These are phyloP conservation scores for Cutaneotrichosporon arboriforme DNA, from an alignment of 1,284 basidiomycete species.

Conservation along the genomic window DNA sequence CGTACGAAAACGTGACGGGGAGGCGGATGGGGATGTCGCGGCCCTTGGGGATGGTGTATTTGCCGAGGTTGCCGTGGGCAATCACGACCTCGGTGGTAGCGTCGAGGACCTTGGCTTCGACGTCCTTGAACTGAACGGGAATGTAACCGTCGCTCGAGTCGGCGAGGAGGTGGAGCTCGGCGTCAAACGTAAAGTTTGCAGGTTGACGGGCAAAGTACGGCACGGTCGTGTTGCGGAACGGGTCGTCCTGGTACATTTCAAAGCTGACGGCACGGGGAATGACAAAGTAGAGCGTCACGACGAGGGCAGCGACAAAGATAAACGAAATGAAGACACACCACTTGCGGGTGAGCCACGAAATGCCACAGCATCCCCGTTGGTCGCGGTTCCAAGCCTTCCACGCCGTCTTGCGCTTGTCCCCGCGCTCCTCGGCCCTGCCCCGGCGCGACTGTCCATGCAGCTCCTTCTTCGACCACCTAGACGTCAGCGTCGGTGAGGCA, in stretches of 20 bases:
- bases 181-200: constrained; percentile 80
- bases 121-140: constrained; percentile 63
- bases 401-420: constrained; percentile 55
- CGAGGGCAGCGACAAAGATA: constrained; percentile 56
- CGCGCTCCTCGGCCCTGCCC: constrained; percentile 58
- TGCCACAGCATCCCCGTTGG: constrained; percentile 67
- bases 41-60: constrained; percentile 60
- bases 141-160: constrained; percentile 67
- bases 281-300: constrained; percentile 64
- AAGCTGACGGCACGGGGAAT: constrained; percentile 73
- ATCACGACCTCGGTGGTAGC: constrained; percentile 59
- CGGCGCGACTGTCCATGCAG: constrained; percentile 66
- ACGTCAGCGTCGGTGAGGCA: background rate
- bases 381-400: constrained; percentile 68
- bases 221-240: constrained; percentile 57
- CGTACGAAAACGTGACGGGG: constrained; percentile 73
- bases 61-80: constrained; percentile 59
- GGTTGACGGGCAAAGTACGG: constrained; percentile 60
- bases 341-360: constrained; percentile 62
- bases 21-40: constrained; percentile 58
- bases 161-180: constrained; percentile 63
- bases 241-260: constrained; percentile 56
- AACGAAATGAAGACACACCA: constrained; percentile 65
- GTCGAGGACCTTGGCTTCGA: constrained; percentile 58
- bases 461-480: constrained; percentile 66